These are phyloP conservation scores for Williopsis jadinii DNA, from an alignment of 1,139 yeast genomes.

Conservation along the genomic window DNA sequence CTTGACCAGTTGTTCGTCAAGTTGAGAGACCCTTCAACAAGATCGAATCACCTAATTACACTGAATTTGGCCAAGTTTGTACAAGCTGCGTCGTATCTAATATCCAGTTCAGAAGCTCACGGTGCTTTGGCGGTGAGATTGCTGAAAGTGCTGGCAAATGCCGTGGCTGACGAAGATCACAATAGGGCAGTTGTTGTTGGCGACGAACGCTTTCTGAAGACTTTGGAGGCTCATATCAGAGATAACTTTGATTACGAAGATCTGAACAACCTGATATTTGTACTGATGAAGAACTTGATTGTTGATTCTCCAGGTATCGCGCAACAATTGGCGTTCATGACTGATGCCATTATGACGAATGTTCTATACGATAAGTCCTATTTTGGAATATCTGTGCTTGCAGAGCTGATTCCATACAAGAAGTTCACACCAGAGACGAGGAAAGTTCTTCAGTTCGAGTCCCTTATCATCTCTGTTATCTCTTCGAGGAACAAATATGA, in stretches of 20 bases:
- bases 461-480: constrained; percentile 5
- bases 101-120: not conserved
- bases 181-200: constrained; percentile 13
- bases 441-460: constrained; percentile 7
- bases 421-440: constrained; percentile 4
- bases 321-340: constrained; percentile 6
- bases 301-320: constrained; percentile 16
- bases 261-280: constrained; percentile 14
- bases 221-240: constrained; percentile 7
- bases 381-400: constrained; percentile 14
- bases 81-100: constrained; percentile 8
- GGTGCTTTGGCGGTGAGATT: constrained; percentile 12
- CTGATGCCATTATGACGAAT: constrained; percentile 9
- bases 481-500: constrained; percentile 7
- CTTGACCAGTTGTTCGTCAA: constrained; percentile 18
- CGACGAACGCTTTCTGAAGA: constrained; percentile 6
- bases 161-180: constrained; percentile 19
- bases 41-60: constrained; percentile 10
- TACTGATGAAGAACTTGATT: constrained; percentile 17
- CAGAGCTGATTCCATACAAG: constrained; percentile 10
- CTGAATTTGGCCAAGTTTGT: constrained; percentile 12
- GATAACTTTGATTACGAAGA: constrained; percentile 16
- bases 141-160: constrained; percentile 19
- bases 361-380: constrained; percentile 9
- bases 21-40: constrained; percentile 11